Conservation (phyloP, 2,329 filamentous ascomycete species). For the Seiridium unicorne region DNA sequence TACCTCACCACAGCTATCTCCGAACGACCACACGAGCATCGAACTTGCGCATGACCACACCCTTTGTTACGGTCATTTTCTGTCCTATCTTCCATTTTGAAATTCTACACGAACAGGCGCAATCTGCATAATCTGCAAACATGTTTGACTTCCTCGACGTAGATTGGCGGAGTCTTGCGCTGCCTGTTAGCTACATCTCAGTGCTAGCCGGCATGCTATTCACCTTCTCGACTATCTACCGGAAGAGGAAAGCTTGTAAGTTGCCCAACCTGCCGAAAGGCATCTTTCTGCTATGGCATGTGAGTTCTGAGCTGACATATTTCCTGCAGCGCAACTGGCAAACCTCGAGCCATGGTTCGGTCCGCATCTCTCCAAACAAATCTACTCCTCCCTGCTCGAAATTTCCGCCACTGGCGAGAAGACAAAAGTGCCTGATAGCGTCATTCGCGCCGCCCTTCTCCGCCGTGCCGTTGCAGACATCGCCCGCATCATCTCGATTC, state of each 20-base stretch:
- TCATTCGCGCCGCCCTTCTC: conserved; percentile 84
- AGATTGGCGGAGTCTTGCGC: conserved; percentile 80
- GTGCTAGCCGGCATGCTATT: conserved; percentile 85
- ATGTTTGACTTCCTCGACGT: conserved; percentile 47
- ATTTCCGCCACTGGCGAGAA: conserved; percentile 67
- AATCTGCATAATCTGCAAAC: conserved; percentile 14
- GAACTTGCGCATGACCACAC: neutral
- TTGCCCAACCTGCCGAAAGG: conserved; percentile 17
- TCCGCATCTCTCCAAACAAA: conserved; percentile 84
- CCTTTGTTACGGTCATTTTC: too few relatives aligned
- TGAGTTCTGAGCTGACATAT: conserved; percentile 14
- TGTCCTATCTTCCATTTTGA: too few relatives aligned
- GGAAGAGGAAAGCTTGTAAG: conserved; percentile 83
- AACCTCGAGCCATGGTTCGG: conserved; percentile 94
- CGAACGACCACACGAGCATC: neutral
- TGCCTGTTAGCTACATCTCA: conserved; percentile 86
- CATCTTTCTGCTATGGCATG: neutral
- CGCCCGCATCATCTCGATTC: conserved; percentile 82
- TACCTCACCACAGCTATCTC: too few relatives aligned
- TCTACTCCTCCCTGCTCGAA: conserved; percentile 91
- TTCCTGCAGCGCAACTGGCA: conserved; percentile 65
- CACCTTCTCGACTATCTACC: conserved; percentile 90
- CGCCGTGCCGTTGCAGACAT: conserved; percentile 92
- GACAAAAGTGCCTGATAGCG: conserved; percentile 73
- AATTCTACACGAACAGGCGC: neutral